phyloP scores from a whole-genome alignment of 352 stramenopile species.

The Halophytophthora polymorphica region DNA sequence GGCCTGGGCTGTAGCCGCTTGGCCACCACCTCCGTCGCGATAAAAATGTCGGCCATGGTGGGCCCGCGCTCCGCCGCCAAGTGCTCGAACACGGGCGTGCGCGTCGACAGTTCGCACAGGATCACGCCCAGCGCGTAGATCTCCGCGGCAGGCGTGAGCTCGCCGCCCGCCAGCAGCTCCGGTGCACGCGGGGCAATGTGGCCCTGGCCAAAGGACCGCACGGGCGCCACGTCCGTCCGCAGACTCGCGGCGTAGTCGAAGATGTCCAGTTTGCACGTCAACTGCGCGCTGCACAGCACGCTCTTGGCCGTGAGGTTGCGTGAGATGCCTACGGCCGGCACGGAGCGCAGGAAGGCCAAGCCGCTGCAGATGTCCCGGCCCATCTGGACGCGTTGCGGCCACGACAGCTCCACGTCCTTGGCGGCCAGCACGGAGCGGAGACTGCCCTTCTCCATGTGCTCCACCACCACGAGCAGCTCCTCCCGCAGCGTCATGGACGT shows the following conservation, averaged over 20 bases:
- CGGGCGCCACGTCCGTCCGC: constrained; percentile 38
- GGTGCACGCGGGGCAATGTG: constrained; percentile 55
- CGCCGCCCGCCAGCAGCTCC: constrained; percentile 49
- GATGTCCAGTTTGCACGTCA: constrained; percentile 77
- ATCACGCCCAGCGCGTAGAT: constrained; percentile 73
- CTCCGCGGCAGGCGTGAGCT: constrained; percentile 46
- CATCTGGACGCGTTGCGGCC: constrained; percentile 51
- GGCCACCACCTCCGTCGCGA: constrained; percentile 47
- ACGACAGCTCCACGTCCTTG: constrained; percentile 47
- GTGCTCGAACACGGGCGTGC: constrained; percentile 39
- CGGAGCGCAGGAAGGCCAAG: constrained; percentile 51
- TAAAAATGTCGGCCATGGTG: constrained; percentile 62
- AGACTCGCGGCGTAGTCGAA: constrained; percentile 61
- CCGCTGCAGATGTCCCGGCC: constrained; percentile 43
- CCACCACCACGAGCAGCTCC: constrained; percentile 66
- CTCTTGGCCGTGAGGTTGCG: constrained; percentile 57
- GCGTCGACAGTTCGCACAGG: constrained; percentile 66
- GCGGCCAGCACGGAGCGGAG: constrained; percentile 51
- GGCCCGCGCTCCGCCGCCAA: constrained; percentile 41
- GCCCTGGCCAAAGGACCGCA: constrained; percentile 48
- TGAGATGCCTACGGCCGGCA: constrained; percentile 29
- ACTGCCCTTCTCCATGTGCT: constrained; percentile 74
- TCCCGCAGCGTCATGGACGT: constrained; percentile 51
- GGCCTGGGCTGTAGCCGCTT: constrained; percentile 39
- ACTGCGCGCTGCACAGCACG: constrained; percentile 46